phyloP scores from a whole-genome alignment of 1,139 yeast species.

The Blastobotrys persicus region DNA sequence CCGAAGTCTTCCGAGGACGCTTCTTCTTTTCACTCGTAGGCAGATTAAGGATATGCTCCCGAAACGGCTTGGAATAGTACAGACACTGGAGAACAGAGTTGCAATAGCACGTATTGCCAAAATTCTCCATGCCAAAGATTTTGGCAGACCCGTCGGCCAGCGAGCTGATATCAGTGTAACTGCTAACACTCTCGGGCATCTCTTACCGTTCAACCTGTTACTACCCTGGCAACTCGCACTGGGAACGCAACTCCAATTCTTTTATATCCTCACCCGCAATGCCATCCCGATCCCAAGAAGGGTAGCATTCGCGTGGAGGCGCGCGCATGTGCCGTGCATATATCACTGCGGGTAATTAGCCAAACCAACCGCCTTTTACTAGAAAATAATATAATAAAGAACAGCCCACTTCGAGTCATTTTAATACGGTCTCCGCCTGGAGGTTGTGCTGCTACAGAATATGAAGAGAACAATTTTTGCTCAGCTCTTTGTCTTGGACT shows the following conservation, averaged over 20 bases:
- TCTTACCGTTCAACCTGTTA: not conserved
- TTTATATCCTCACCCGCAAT: not conserved
- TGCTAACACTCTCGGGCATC: constrained; percentile 3
- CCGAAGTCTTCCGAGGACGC: constrained; percentile 28
- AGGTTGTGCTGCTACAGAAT: no score
- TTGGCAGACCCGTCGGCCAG: constrained; percentile 40
- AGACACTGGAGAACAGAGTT: constrained; percentile 89
- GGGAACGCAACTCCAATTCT: not conserved
- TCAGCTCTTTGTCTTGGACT: no score
- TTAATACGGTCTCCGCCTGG: no score
- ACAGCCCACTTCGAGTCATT: no score
- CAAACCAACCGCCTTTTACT: no score
- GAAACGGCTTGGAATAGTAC: constrained; percentile 67
- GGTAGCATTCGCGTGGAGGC: not conserved
- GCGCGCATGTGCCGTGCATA: constrained; percentile 7
- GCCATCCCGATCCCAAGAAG: not conserved
- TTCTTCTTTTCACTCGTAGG: constrained; percentile 34
- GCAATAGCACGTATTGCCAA: constrained; percentile 91
- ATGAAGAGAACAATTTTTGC: no score
- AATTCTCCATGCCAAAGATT: constrained; percentile 91
- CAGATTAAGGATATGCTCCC: constrained; percentile 53
- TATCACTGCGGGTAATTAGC: no score
- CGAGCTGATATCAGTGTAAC: constrained; percentile 17
- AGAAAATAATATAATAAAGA: no score
- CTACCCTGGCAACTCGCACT: not conserved